These are phyloP conservation scores for Platanus orientalis DNA, from an alignment of 164 flowering plant species.

Conservation along the genomic window DNA sequence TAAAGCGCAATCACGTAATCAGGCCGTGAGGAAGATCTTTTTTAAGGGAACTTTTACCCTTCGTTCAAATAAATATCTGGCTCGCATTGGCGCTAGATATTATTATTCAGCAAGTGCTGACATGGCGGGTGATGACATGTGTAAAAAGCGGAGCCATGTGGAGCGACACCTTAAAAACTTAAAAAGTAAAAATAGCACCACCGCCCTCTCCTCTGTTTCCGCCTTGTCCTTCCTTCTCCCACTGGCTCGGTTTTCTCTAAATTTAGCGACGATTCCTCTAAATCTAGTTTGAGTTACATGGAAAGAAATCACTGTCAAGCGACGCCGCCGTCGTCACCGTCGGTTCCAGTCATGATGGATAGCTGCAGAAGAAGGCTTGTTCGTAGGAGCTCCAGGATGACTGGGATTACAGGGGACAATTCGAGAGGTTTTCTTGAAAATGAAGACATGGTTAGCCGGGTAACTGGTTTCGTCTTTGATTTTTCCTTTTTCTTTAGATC, in stretches of 20 bases:
- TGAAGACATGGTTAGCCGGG: slow-evolving; percentile 5
- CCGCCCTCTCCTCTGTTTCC: too few relatives aligned
- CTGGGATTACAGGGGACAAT: slow-evolving; percentile 10
- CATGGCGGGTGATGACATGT: slow-evolving; percentile 33
- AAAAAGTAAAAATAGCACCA: too few relatives aligned
- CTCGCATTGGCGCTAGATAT: slow-evolving; percentile 7
- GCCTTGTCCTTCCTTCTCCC: not conserved
- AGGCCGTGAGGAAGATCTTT: too few relatives aligned
- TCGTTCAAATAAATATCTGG: slow-evolving; percentile 27
- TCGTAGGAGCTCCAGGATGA: not conserved
- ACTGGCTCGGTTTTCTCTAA: not conserved
- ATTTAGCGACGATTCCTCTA: not conserved
- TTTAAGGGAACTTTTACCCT: too few relatives aligned
- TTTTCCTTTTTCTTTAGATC: not conserved
- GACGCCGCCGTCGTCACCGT: not conserved
- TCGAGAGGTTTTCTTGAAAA: slow-evolving; percentile 9
- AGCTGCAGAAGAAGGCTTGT: too few relatives aligned
- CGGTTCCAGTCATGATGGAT: slow-evolving; percentile 4
- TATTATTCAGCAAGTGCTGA: slow-evolving; percentile 10
- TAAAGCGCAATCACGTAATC: too few relatives aligned
- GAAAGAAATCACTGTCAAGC: not conserved
- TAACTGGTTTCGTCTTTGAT: not conserved
- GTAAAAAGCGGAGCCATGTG: slow-evolving; percentile 27
- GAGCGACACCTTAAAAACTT: too few relatives aligned
- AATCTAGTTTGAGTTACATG: not conserved